Evolutionary conservation across 768 basidiomycete species (phyloP).

Genomic region (Tubosaeta brunneosetosa): DNA sequence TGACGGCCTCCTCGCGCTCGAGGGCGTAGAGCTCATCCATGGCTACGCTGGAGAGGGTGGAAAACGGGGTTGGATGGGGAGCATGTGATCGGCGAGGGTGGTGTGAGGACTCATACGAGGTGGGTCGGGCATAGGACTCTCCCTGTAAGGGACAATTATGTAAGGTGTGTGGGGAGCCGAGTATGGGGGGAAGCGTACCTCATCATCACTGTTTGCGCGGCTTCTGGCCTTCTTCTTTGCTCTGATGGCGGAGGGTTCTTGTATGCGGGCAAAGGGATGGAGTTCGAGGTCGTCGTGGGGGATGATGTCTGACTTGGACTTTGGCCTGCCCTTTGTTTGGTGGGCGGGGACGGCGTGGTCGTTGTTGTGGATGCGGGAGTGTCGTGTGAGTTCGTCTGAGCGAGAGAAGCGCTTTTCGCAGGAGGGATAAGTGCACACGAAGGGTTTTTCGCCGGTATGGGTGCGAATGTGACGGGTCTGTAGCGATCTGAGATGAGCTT

Average conservation of each 20-base stretch:
- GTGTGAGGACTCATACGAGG: slow-evolving; percentile 40
- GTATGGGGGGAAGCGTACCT: slow-evolving; percentile 48
- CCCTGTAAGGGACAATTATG: slow-evolving; percentile 33
- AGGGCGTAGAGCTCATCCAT: slow-evolving; percentile 88
- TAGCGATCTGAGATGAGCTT: slow-evolving; percentile 13
- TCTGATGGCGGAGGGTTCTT: slow-evolving; percentile 32
- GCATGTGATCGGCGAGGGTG: slow-evolving; percentile 28
- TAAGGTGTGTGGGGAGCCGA: slow-evolving; percentile 26
- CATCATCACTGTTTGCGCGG: slow-evolving; percentile 76
- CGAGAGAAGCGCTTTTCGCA: slow-evolving; percentile 98
- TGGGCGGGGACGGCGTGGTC: slow-evolving; percentile 35
- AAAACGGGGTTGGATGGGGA: slow-evolving; percentile 48
- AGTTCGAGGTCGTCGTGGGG: slow-evolving; percentile 28
- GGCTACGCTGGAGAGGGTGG: slow-evolving; percentile 68
- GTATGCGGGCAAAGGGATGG: slow-evolving; percentile 19
- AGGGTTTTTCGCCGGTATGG: slow-evolving; percentile 98
- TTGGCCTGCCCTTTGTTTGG: slow-evolving; percentile 25
- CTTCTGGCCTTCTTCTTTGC: slow-evolving; percentile 77
- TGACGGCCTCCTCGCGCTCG: slow-evolving; percentile 77
- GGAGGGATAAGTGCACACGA: slow-evolving; percentile 84
- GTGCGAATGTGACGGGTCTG: slow-evolving; percentile 98
- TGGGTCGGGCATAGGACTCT: slow-evolving; percentile 58
- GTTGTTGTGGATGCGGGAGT: slow-evolving; percentile 87
- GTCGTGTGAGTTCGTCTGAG: slow-evolving; percentile 96
- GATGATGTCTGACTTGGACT: slow-evolving; percentile 25